These are phyloP conservation scores for Colletotrichum orchidophilum DNA, from an alignment of 2,329 filamentous ascomycete species.

Conservation along the genomic window DNA sequence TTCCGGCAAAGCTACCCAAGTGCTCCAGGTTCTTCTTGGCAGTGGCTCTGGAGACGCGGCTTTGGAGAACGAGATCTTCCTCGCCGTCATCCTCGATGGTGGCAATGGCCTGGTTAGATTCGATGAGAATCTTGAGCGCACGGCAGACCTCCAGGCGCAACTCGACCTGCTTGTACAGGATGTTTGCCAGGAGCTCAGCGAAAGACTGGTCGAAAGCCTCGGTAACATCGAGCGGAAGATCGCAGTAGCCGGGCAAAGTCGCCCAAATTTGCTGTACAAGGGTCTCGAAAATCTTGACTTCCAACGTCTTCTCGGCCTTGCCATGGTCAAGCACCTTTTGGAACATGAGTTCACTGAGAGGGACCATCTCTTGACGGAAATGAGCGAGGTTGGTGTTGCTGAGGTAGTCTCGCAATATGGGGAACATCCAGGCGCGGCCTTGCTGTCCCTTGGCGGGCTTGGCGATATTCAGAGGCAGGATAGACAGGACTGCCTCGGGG, in stretches of 20 bases:
- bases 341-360: slow-evolving; percentile 89
- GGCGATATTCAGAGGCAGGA: slow-evolving; percentile 86
- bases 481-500: slow-evolving; percentile 81
- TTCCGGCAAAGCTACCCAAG: slow-evolving; percentile 81
- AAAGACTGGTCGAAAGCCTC: slow-evolving; percentile 86
- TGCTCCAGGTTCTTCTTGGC: slow-evolving; percentile 86
- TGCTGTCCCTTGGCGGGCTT: slow-evolving; percentile 80
- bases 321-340: slow-evolving; percentile 88
- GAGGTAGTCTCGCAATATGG: slow-evolving; percentile 87
- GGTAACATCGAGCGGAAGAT: slow-evolving; percentile 82
- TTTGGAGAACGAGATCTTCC: slow-evolving; percentile 80
- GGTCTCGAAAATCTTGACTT: slow-evolving; percentile 97
- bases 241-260: slow-evolving; percentile 92
- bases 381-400: slow-evolving; percentile 88
- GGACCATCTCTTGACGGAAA: slow-evolving; percentile 87
- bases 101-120: slow-evolving; percentile 87
- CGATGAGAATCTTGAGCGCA: slow-evolving; percentile 85
- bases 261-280: slow-evolving; percentile 97
- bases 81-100: slow-evolving; percentile 72
- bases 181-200: slow-evolving; percentile 88
- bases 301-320: slow-evolving; percentile 86
- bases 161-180: slow-evolving; percentile 92
- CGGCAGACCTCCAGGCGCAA: slow-evolving; percentile 88
- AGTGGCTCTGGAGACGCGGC: slow-evolving; percentile 77
- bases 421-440: slow-evolving; percentile 93